Evolutionary conservation across 371 early-diverging fungal genomes (phyloP).

Genomic region (Apophysomyces sp.): DNA sequence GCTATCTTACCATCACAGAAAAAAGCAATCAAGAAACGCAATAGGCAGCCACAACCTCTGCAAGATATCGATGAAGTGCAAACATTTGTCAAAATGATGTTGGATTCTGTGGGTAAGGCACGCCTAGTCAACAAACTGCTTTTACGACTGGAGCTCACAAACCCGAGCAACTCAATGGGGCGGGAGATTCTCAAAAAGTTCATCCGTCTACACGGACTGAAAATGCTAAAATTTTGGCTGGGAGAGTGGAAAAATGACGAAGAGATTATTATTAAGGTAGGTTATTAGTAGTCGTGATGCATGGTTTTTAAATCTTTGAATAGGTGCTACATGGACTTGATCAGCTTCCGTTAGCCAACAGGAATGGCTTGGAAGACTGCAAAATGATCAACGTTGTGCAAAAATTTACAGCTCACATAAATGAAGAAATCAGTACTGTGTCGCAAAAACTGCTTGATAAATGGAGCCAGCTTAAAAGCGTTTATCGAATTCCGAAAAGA

Average conservation of each 20-base stretch:
- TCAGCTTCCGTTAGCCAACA: slow-evolving; percentile 52
- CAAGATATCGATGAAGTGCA: slow-evolving; percentile 56
- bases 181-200: slow-evolving; percentile 28
- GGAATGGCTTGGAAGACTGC: slow-evolving; percentile 69
- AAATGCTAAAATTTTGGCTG: slow-evolving; percentile 41
- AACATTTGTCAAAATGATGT: slow-evolving; percentile 62
- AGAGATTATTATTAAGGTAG: slow-evolving; percentile 24
- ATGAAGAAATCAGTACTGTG: slow-evolving; percentile 37
- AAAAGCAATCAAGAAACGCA: slow-evolving; percentile 18
- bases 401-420: slow-evolving; percentile 39
- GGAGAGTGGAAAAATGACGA: slow-evolving; percentile 37
- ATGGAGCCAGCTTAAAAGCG: slow-evolving; percentile 52
- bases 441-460: slow-evolving; percentile 38
- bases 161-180: slow-evolving; percentile 16
- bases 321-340: slow-evolving; percentile 16
- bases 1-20: slow-evolving; percentile 30
- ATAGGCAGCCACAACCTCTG: slow-evolving; percentile 27
- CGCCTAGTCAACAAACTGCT: slow-evolving; percentile 46
- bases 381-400: slow-evolving; percentile 51
- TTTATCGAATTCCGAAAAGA: slow-evolving; percentile 58
- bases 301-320: neutral
- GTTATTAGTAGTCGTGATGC: neutral
- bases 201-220: slow-evolving; percentile 35
- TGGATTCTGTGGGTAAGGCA: slow-evolving; percentile 53
- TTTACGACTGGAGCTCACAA: slow-evolving; percentile 25